phyloP scores from a whole-genome alignment of 164 flowering plant species.

The Taxillus chinensis region DNA sequence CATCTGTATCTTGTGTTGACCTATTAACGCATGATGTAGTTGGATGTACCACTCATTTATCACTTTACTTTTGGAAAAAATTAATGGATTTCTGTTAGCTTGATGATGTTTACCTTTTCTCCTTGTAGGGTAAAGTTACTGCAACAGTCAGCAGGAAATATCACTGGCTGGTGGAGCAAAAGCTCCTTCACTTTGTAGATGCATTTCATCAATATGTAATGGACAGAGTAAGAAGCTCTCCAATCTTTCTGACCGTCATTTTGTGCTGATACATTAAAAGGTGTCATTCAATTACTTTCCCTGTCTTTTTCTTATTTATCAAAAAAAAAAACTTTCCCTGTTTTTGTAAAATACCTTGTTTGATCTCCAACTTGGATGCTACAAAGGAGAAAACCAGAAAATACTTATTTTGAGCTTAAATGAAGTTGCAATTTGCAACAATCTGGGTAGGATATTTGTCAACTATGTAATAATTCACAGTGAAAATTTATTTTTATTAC shows the following conservation, averaged over 20 bases:
- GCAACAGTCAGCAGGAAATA: slow-evolving; percentile 42
- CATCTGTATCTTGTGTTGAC: not conserved
- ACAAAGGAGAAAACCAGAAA: too few relatives aligned
- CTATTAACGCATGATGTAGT: not conserved
- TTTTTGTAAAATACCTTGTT: too few relatives aligned
- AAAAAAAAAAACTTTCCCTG: too few relatives aligned
- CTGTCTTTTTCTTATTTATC: too few relatives aligned
- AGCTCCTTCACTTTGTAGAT: slow-evolving; percentile 96
- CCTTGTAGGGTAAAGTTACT: slow-evolving; percentile 50
- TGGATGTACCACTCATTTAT: not conserved
- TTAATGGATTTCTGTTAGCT: not conserved
- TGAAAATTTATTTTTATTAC: too few relatives aligned
- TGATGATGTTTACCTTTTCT: not conserved
- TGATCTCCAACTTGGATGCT: too few relatives aligned
- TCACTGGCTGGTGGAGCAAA: slow-evolving; percentile 91
- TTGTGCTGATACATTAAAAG: too few relatives aligned
- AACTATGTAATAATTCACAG: too few relatives aligned
- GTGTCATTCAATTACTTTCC: too few relatives aligned
- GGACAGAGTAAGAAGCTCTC: slow-evolving; percentile 69
- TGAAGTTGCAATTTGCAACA: too few relatives aligned
- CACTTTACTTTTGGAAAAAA: not conserved
- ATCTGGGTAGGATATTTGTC: too few relatives aligned
- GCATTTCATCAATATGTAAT: slow-evolving; percentile 98
- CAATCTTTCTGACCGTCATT: not conserved
- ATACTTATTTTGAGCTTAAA: too few relatives aligned